These are phyloP conservation scores for Daldinia caldariorum DNA, from an alignment of 495 filamentous ascomycete genomes.

Conservation along the genomic window DNA sequence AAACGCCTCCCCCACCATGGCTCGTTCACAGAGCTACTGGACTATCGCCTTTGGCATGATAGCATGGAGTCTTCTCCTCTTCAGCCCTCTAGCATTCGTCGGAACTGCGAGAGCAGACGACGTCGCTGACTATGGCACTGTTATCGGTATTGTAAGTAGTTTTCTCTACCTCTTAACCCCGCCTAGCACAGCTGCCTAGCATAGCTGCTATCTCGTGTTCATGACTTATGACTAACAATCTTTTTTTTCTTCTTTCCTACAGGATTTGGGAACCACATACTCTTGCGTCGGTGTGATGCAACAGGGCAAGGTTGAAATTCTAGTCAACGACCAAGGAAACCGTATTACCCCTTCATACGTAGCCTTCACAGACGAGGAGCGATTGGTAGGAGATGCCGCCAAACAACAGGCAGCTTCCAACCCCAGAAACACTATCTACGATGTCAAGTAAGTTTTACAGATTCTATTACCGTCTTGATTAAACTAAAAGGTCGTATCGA, in stretches of 20 bases:
- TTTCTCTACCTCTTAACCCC: neutral
- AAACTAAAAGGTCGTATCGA: constrained; percentile 14
- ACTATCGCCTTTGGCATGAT: constrained; percentile 72
- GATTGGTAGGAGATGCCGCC: constrained; percentile 96
- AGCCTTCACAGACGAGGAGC: constrained; percentile 97
- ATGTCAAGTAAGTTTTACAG: constrained; percentile 79
- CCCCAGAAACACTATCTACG: constrained; percentile 87
- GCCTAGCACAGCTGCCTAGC: neutral
- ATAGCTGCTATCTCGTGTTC: neutral
- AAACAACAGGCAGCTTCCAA: constrained; percentile 99
- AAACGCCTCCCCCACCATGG: constrained; percentile 55
- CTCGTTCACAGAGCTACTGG: constrained; percentile 64
- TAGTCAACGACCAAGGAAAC: constrained; percentile 98
- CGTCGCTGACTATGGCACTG: constrained; percentile 81
- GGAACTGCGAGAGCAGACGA: constrained; percentile 79
- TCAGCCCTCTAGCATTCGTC: constrained; percentile 77
- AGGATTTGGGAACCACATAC: constrained; percentile 97
- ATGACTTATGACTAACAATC: constrained; percentile 20
- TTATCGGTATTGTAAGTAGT: constrained; percentile 84
- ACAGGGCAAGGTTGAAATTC: constrained; percentile 96
- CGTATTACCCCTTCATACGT: constrained; percentile 99
- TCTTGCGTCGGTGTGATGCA: constrained; percentile 99
- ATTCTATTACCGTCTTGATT: neutral
- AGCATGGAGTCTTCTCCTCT: constrained; percentile 84
- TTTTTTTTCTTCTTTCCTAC: neutral